Evolutionary conservation across 2,329 filamentous ascomycete species (phyloP).

Genomic region (Periconia sp.): DNA sequence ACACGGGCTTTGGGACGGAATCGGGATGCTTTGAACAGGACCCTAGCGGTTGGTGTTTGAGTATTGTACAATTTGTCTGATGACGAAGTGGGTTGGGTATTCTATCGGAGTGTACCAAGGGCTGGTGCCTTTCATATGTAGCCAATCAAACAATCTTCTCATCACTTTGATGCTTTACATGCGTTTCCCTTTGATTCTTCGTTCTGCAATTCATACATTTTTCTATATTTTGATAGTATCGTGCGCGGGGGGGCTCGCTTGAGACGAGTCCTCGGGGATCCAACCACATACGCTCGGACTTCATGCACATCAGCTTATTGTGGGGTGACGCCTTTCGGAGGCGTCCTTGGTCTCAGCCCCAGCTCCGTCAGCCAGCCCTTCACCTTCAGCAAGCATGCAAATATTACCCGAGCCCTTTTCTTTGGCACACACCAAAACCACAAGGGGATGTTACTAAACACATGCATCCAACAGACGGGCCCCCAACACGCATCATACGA

Average conservation of each 20-base stretch:
- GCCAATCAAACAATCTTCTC: constrained; percentile 27
- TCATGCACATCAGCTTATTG: constrained; percentile 1
- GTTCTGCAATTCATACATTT: neutral
- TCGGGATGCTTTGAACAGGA: neutral
- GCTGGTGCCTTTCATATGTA: constrained; percentile 35
- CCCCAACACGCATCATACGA: no score
- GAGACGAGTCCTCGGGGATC: neutral
- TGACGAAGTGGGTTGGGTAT: constrained; percentile 4
- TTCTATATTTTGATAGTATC: neutral
- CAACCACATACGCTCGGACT: neutral
- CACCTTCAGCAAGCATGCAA: neutral
- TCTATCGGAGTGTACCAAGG: constrained; percentile 33
- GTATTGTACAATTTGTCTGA: constrained; percentile 7
- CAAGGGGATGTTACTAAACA: no score
- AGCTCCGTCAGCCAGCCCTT: neutral
- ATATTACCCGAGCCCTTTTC: neutral
- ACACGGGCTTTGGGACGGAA: constrained; percentile 3
- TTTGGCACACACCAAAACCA: no score
- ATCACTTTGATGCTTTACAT: constrained; percentile 1
- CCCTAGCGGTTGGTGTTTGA: constrained; percentile 2
- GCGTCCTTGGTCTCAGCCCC: neutral
- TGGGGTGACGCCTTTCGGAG: neutral
- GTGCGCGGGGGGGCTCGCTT: neutral
- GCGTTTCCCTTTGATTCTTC: neutral
- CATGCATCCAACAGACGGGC: no score